Evolutionary conservation across 345 rosid species (phyloP), one percentile per base, ranked within the genome.

Genomic region (Sonneratia alba): DNA sequence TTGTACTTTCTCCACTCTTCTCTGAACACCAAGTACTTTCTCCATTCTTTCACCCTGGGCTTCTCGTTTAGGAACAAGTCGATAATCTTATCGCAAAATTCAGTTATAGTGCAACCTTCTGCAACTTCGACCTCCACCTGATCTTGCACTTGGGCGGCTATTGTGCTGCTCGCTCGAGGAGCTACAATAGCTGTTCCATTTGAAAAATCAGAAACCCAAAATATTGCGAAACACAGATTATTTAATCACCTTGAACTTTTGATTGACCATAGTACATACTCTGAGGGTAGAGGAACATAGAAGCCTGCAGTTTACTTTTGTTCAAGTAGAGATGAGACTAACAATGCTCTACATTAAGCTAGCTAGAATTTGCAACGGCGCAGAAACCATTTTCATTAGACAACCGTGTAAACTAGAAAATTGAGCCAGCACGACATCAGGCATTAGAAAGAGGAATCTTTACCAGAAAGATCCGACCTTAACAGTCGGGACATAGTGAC

Each of bases 1-100:
- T 83, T 87, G 66, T 91, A 90, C 85, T 88, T 91, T 36, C 81
- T 83, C 97, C 97, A 94, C 77, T 90, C 96, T 65, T 90, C 92
- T 77, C 97, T 86, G 21, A 91, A 82, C 63, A 89, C 85, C 83
- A 94, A 73, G 77, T 82, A 90, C 80, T 86, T 90, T 70, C 82
- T 90, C 99, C 97, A 95, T 27, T 95, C 83, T 72, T 83, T 95
- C 7, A 85, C 90, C 76, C 85, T 82, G 40, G 87, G 88, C 77
- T 91, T 95, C 89, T 90, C 90, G 74, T 81, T 83, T 83, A 92
- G 76, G 80, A 91, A 95, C 57, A 90, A 21, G 81, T 90, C 92
- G 75, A 92, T 85, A 7, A 91, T 80, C 79, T 83, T 90, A 75
- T 95, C 99, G 75, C 92, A 86, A 77, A 95, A 81, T 66, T 89